Conservation (phyloP, 2,329 filamentous ascomycete genomes). For the Pestalotiopsis sp. region DNA sequence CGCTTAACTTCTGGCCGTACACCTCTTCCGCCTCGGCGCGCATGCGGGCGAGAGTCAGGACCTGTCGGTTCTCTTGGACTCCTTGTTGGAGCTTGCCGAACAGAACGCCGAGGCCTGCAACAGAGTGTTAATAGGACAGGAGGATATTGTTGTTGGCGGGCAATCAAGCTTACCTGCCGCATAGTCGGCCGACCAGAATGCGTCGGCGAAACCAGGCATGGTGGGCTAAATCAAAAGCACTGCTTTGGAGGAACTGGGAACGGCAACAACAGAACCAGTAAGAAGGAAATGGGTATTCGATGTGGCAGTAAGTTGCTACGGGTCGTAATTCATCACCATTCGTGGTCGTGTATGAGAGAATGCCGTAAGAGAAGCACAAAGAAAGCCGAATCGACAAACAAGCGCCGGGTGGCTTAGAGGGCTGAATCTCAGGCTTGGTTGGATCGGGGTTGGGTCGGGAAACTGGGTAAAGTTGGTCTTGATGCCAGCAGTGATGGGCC, state of each 20-base stretch:
- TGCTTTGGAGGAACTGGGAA: not conserved
- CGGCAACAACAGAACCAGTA: not conserved
- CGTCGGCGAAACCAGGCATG: constrained; percentile 91
- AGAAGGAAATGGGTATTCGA: not conserved
- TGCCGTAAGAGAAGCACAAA: constrained; percentile 5
- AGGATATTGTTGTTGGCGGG: not conserved
- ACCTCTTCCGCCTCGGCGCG: constrained; percentile 93
- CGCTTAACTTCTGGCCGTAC: constrained; percentile 79
- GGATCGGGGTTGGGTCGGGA: not conserved
- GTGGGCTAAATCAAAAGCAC: not conserved
- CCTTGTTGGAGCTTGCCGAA: constrained; percentile 98
- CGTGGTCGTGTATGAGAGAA: constrained; percentile 2
- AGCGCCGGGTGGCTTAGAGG: constrained; percentile 3
- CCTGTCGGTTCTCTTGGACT: constrained; percentile 90
- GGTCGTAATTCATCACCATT: constrained; percentile 13
- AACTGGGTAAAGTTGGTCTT: not conserved
- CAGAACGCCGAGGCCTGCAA: constrained; percentile 79
- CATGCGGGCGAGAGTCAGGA: constrained; percentile 88
- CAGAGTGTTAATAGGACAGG: not conserved
- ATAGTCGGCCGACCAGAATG: constrained; percentile 98
- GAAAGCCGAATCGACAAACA: constrained; percentile 8
- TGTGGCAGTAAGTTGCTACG: not conserved
- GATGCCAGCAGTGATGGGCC: not conserved
- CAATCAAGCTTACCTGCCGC: constrained; percentile 70
- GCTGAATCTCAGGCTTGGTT: not conserved